Percentiles rank a stretch among this genome's conserved stretches.
Evolutionary conservation across 768 basidiomycete species (phyloP).

Genomic region (Tulasnella sp.): DNA sequence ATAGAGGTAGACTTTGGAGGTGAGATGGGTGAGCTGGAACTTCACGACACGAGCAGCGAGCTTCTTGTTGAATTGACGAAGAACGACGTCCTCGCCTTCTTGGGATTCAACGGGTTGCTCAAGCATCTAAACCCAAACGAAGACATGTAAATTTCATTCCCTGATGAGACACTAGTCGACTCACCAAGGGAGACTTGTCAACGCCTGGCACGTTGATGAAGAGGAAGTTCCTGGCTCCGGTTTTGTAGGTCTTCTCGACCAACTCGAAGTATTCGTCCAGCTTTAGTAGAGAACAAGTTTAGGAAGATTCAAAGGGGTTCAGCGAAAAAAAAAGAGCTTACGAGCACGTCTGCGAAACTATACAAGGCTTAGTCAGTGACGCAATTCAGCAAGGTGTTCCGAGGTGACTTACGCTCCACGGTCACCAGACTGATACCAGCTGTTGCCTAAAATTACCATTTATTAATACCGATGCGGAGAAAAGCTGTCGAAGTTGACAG

Average conservation of each 20-base stretch:
- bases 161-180: conserved; percentile 31
- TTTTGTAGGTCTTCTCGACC: conserved; percentile 38
- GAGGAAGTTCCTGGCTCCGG: conserved; percentile 60
- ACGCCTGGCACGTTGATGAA: conserved; percentile 61
- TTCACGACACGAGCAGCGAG: conserved; percentile 41
- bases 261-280: conserved; percentile 50
- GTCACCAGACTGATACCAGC: conserved; percentile 44
- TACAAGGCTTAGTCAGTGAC: background rate
- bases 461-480: background rate
- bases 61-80: conserved; percentile 51
- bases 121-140: conserved; percentile 43
- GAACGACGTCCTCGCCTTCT: conserved; percentile 45
- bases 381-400: background rate
- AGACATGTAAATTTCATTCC: background rate
- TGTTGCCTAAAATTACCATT: background rate
- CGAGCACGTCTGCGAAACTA: conserved; percentile 14
- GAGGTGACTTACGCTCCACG: conserved; percentile 41
- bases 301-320: background rate
- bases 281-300: background rate
- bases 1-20: conserved; percentile 48
- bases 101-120: conserved; percentile 40
- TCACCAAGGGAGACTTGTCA: conserved; percentile 50
- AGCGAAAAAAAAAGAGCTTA: conserved; percentile 37
- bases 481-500: no score
- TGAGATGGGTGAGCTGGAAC: conserved; percentile 45